Conservation (phyloP, 352 stramenopile species). For the Pythium graminicola region DNA sequence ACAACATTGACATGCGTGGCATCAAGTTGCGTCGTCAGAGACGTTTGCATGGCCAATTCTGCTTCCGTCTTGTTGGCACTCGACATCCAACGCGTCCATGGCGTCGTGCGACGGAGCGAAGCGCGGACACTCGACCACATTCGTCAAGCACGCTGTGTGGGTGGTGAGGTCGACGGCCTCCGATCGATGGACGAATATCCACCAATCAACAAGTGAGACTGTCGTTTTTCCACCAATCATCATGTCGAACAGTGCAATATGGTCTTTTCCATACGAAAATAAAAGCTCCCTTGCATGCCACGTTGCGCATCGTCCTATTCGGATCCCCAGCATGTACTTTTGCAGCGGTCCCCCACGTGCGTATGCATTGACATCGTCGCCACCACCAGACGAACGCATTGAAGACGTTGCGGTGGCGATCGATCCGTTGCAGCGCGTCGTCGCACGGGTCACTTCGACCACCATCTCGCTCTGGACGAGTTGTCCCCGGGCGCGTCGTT, state of each 20-base stretch:
- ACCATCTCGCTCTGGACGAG: conserved; percentile 45
- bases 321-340: conserved; percentile 47
- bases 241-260: background rate
- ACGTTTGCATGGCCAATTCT: conserved; percentile 64
- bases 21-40: conserved; percentile 49
- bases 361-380: conserved; percentile 28
- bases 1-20: conserved; percentile 77
- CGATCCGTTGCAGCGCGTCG: conserved; percentile 42
- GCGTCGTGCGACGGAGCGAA: background rate
- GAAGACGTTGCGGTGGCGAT: conserved; percentile 51
- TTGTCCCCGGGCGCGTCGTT: conserved; percentile 17
- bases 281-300: background rate
- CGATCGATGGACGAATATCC: too few species aligned
- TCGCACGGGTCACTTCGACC: conserved; percentile 46
- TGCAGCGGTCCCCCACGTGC: conserved; percentile 58
- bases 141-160: too few species aligned
- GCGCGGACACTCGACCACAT: too few species aligned
- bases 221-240: conserved; percentile 8
- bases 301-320: background rate
- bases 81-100: conserved; percentile 11
- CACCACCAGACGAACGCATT: conserved; percentile 12
- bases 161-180: too few species aligned
- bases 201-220: too few species aligned
- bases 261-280: background rate
- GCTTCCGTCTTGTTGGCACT: conserved; percentile 32